phyloP scores from a whole-genome alignment of 1,139 yeast genomes.

The Maudiozyma humilis region DNA sequence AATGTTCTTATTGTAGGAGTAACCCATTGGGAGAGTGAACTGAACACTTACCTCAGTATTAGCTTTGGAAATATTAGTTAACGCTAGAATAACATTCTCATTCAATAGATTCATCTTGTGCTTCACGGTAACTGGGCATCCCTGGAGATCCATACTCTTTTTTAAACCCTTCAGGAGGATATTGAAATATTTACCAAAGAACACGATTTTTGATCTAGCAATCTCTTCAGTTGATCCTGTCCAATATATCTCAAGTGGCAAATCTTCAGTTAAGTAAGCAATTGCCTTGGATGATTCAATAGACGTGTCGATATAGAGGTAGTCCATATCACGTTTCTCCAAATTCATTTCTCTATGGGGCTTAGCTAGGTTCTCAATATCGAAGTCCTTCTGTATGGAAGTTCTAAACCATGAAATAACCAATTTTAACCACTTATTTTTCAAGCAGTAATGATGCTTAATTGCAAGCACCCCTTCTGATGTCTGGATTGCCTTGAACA shows the following conservation, averaged over 20 bases:
- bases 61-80: conserved; percentile 60
- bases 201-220: conserved; percentile 50
- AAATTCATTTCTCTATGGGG: conserved; percentile 30
- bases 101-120: conserved; percentile 52
- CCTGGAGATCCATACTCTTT: conserved; percentile 38
- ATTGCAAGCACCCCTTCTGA: conserved; percentile 37
- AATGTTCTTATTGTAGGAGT: conserved; percentile 56
- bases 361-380: conserved; percentile 28
- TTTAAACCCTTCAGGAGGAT: conserved; percentile 64
- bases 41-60: conserved; percentile 74
- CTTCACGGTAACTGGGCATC: conserved; percentile 33
- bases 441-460: conserved; percentile 48
- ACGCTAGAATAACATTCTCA: conserved; percentile 58
- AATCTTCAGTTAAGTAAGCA: conserved; percentile 44
- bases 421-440: conserved; percentile 54
- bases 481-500: conserved; percentile 44
- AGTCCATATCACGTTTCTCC: conserved; percentile 40
- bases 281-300: conserved; percentile 57
- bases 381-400: conserved; percentile 35
- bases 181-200: conserved; percentile 66
- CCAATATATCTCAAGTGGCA: conserved; percentile 56
- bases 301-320: conserved; percentile 55
- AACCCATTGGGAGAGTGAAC: conserved; percentile 71
- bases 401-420: conserved; percentile 64
- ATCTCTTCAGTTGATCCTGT: conserved; percentile 51